These are phyloP conservation scores for Polysphondylium violaceum DNA, from an alignment of 78 protist species.

Conservation along the genomic window DNA sequence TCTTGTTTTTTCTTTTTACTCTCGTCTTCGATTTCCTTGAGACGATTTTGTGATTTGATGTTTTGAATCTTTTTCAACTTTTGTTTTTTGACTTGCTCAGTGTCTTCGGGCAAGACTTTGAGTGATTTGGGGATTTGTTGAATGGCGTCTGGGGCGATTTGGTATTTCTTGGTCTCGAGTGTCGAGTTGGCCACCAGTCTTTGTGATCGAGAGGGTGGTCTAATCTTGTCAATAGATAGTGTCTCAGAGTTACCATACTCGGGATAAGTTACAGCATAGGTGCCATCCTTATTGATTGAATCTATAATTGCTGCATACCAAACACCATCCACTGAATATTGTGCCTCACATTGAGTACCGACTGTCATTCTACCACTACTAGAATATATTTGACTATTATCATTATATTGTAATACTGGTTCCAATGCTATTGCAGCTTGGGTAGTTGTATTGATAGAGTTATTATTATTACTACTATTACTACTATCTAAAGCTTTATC, in stretches of 20 bases:
- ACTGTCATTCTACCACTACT: constrained; percentile 2
- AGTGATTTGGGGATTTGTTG: constrained; percentile 42
- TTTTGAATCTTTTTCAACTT: constrained; percentile 45
- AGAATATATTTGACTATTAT: neutral
- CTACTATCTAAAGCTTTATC: neutral
- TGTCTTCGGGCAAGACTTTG: constrained; percentile 42
- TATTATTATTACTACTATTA: neutral
- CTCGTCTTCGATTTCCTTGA: constrained; percentile 52
- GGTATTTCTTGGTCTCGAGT: constrained; percentile 22
- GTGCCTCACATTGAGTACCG: constrained; percentile 63
- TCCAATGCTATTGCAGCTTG: neutral
- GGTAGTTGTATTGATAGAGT: neutral
- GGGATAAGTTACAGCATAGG: constrained; percentile 36
- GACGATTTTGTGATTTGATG: constrained; percentile 48
- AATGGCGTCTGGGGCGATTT: constrained; percentile 35
- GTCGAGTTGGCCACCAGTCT: neutral
- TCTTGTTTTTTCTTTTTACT: constrained; percentile 47
- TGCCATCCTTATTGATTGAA: constrained; percentile 64
- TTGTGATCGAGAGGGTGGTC: constrained; percentile 42
- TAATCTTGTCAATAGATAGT: constrained; percentile 16
- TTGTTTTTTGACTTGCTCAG: constrained; percentile 46
- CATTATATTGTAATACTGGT: neutral
- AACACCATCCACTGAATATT: constrained; percentile 46
- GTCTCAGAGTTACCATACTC: constrained; percentile 65
- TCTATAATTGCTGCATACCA: constrained; percentile 65